These are phyloP conservation scores for Odontarrhena argentea DNA, from an alignment of 345 rosid genomes.

Conservation along the genomic window DNA sequence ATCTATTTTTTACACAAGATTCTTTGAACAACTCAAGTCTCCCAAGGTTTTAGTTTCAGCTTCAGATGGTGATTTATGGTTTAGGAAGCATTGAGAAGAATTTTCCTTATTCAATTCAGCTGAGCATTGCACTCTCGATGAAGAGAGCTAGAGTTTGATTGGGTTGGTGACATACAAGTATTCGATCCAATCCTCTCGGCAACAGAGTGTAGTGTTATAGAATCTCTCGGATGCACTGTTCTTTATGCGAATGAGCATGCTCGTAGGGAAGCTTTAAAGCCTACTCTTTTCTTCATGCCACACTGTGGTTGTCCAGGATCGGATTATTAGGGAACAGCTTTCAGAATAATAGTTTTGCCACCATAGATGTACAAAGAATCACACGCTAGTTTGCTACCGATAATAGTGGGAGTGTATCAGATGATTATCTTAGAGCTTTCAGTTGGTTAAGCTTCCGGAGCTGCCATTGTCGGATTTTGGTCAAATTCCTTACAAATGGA, in stretches of 20 bases:
- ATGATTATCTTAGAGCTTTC: constrained; percentile 75
- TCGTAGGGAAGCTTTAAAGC: constrained; percentile 59
- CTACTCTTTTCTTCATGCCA: constrained; percentile 86
- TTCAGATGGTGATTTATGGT: constrained; percentile 72
- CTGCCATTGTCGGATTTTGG: constrained; percentile 36
- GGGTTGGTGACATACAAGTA: constrained; percentile 73
- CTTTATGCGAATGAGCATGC: constrained; percentile 76
- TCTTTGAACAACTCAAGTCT: constrained; percentile 63
- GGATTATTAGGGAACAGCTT: constrained; percentile 83
- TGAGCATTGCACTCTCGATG: constrained; percentile 72
- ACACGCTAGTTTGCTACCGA: constrained; percentile 50
- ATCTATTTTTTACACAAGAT: constrained; percentile 56
- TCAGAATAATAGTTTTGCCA: constrained; percentile 32
- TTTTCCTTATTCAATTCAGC: constrained; percentile 62
- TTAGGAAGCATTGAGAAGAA: constrained; percentile 86
- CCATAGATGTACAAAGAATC: constrained; percentile 47
- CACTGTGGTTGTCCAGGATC: constrained; percentile 64
- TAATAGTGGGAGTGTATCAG: constrained; percentile 45
- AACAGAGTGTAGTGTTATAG: constrained; percentile 62
- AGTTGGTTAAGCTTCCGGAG: constrained; percentile 70
- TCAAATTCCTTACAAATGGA: too few relatives aligned
- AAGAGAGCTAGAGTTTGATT: constrained; percentile 66
- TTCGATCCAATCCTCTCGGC: constrained; percentile 83
- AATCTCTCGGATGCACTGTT: constrained; percentile 69
- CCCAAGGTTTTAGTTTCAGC: constrained; percentile 48